Conservation (phyloP, 306 rosid species). For the Fragaria nilgerrensis region DNA sequence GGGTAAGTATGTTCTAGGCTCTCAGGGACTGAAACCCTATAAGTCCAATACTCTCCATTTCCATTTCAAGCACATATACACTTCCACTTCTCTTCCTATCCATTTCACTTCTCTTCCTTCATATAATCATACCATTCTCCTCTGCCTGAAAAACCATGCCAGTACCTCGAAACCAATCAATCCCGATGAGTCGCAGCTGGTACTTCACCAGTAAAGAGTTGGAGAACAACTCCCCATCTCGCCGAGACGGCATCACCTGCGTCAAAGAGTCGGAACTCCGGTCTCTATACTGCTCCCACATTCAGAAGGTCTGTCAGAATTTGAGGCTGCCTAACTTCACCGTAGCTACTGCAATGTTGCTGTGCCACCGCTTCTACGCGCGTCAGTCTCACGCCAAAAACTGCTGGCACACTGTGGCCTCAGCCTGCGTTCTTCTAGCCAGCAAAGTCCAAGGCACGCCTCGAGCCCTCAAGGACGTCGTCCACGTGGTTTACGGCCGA, state of each 20-base stretch:
- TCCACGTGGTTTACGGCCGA: background rate
- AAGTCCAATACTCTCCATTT: background rate
- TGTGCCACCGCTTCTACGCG: conserved; percentile 5
- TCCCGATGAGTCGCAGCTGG: background rate
- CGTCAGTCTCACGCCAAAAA: conserved; percentile 10
- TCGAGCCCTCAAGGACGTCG: background rate
- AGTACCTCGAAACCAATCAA: background rate
- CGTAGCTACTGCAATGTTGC: background rate
- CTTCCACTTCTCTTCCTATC: background rate
- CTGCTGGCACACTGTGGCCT: background rate
- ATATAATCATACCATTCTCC: background rate
- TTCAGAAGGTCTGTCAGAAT: background rate
- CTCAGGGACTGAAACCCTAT: background rate
- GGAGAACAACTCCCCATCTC: background rate
- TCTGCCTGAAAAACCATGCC: background rate
- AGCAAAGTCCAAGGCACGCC: background rate
- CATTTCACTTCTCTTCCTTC: background rate
- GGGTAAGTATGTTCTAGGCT: background rate
- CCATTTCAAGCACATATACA: background rate
- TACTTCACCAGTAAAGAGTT: background rate
- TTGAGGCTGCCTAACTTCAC: background rate
- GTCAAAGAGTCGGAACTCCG: background rate
- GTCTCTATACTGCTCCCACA: background rate
- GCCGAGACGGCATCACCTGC: background rate
- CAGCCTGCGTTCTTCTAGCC: background rate